Evolutionary conservation across 139 green algal species (phyloP), one percentile per base, ranked within the genome.

Genomic region (Chlorella sp.): DNA sequence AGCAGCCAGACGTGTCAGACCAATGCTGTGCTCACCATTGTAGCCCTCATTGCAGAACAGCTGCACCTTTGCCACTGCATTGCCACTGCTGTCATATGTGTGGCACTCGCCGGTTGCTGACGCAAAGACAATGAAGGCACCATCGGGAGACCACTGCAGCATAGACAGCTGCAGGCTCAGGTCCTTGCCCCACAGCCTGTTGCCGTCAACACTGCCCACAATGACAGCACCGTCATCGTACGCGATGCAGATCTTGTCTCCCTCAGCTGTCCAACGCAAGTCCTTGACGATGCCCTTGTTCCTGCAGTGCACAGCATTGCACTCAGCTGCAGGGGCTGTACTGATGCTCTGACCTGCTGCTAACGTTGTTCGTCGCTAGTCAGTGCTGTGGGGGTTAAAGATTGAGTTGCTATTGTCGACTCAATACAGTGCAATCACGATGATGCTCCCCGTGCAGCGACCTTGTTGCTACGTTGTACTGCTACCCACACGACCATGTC

Each of bases 151-250:
- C 90, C 90, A 94, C 70, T 90, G 79, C 49, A 94, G 79, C 64
- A 92, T 76, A 1, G 78, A 62, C 51, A 93, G 81, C 35, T 88
- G 70, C 64, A 87, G 77, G 51, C 71, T 82, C 31, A 88, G 77
- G 74, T 87, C 78, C 61, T 88, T 88, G 75, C 87, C 87, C 91
- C 91, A 96, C 55, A 95, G 79, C 20, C 90, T 82, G 78, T 94
- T 92, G 61, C 91, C 91, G 70, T 95, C 86, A 29, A 92, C 81
- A 35, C 69, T 82, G 62, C 89, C 90, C 29, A 96, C 88, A 49
- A 96, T 96, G 31, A 94, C 89, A 23, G 90, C 89, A 5, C 89
- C 90, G 68, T 96, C 90, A 71, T 92, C 83, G 63, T 96, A 96
- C 1, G 80, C 76, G 35, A 96, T 94, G 86, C 89, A 94, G 70